These are phyloP conservation scores for Yamadazyma endophytica DNA, from an alignment of 805 yeast genomes.

Conservation along the genomic window DNA sequence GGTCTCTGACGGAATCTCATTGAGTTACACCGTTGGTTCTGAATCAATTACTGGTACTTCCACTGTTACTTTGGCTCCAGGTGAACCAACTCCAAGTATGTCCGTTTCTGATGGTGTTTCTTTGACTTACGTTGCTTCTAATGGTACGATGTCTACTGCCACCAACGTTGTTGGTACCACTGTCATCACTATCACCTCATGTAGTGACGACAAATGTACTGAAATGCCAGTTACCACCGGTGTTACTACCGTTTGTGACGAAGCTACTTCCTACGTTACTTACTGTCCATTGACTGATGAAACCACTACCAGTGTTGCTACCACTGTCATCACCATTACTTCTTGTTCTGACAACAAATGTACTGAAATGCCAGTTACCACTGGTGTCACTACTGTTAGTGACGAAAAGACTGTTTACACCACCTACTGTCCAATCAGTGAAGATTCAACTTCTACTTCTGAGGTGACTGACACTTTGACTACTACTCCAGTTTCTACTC, in stretches of 20 bases:
- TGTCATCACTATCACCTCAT: conserved; percentile 32
- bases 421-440: conserved; percentile 15
- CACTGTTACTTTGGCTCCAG: conserved; percentile 3
- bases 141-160: conserved; percentile 13
- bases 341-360: conserved; percentile 31
- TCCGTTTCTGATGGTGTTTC: conserved; percentile 6
- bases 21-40: not conserved
- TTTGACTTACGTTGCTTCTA: conserved; percentile 10
- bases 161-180: conserved; percentile 19
- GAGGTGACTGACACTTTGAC: not conserved
- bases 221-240: conserved; percentile 31
- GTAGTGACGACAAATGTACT: conserved; percentile 28
- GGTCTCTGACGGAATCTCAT: not conserved
- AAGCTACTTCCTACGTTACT: conserved; percentile 11
- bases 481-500: conserved; percentile 7
- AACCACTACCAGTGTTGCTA: conserved; percentile 13
- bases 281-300: conserved; percentile 14
- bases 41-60: conserved; percentile 2
- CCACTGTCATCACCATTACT: conserved; percentile 30
- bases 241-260: conserved; percentile 28
- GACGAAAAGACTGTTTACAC: conserved; percentile 16
- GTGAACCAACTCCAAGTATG: not conserved
- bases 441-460: conserved; percentile 7
- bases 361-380: conserved; percentile 22
- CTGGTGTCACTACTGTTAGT: conserved; percentile 24